Conservation (phyloP, 352 stramenopile species). For the Phytopythium aichiense region DNA sequence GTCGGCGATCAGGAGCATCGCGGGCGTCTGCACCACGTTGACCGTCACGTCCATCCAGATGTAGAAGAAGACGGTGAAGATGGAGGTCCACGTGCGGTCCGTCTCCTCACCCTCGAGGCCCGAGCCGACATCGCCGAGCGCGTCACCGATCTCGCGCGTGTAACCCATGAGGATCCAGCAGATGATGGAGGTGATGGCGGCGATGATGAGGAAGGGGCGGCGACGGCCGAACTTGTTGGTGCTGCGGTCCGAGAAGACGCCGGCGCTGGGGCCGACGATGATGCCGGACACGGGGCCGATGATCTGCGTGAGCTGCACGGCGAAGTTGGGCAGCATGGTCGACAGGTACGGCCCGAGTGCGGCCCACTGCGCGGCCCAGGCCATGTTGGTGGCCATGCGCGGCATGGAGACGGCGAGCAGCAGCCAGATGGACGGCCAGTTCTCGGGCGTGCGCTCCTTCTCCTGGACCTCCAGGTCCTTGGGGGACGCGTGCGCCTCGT, state of each 20-base stretch:
- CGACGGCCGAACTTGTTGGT: slow-evolving; percentile 32
- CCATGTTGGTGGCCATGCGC: slow-evolving; percentile 57
- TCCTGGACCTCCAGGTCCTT: slow-evolving; percentile 12
- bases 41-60: slow-evolving; percentile 66
- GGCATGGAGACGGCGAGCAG: slow-evolving; percentile 52
- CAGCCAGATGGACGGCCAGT: slow-evolving; percentile 32
- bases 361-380: slow-evolving; percentile 56
- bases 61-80: slow-evolving; percentile 57
- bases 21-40: slow-evolving; percentile 52
- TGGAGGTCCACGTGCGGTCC: slow-evolving; percentile 37
- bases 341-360: slow-evolving; percentile 49
- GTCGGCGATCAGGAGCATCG: slow-evolving; percentile 50
- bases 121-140: slow-evolving; percentile 37
- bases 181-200: slow-evolving; percentile 28
- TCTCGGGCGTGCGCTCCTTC: slow-evolving; percentile 10
- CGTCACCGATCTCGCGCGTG: slow-evolving; percentile 48
- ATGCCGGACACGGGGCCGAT: slow-evolving; percentile 52
- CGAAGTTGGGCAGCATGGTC: slow-evolving; percentile 45
- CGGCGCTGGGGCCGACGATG: slow-evolving; percentile 42
- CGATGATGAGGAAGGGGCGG: slow-evolving; percentile 36
- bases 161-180: slow-evolving; percentile 68
- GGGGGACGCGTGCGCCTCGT: slow-evolving; percentile 23
- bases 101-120: slow-evolving; percentile 17
- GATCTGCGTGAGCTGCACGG: slow-evolving; percentile 38
- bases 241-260: slow-evolving; percentile 50